These are phyloP conservation scores for Pycnococcus provasolii DNA, from an alignment of 139 green algal genomes.

Conservation along the genomic window DNA sequence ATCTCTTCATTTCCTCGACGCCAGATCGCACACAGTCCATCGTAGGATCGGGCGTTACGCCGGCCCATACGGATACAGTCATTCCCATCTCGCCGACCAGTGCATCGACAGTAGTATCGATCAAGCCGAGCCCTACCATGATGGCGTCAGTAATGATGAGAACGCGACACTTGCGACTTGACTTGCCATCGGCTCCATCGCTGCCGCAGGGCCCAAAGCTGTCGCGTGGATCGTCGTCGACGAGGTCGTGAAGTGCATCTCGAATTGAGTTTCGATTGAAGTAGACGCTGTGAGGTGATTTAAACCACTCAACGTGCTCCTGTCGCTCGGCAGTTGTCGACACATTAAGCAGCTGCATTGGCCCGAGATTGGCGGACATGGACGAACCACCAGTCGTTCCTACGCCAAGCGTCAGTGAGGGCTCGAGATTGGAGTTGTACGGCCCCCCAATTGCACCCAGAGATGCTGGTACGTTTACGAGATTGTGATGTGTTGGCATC, in stretches of 20 bases:
- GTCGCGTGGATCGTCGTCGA: neutral
- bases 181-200: too few species aligned
- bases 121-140: neutral
- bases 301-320: slow-evolving; percentile 9
- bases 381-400: neutral
- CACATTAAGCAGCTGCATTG: neutral
- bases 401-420: neutral
- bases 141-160: slow-evolving; percentile 3
- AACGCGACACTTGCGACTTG: neutral
- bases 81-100: neutral
- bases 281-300: neutral
- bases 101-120: neutral
- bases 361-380: neutral
- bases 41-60: slow-evolving; percentile 48
- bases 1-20: slow-evolving; percentile 31
- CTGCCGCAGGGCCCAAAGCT: too few species aligned
- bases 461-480: neutral
- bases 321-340: neutral
- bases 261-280: slow-evolving; percentile 1
- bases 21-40: slow-evolving; percentile 37
- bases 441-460: slow-evolving; percentile 3
- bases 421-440: slow-evolving; percentile 1
- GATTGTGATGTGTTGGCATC: neutral
- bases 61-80: slow-evolving; percentile 35
- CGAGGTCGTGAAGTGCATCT: neutral